These are phyloP conservation scores for Puccinia novopanici DNA, from an alignment of 1,284 basidiomycete genomes.

Conservation along the genomic window DNA sequence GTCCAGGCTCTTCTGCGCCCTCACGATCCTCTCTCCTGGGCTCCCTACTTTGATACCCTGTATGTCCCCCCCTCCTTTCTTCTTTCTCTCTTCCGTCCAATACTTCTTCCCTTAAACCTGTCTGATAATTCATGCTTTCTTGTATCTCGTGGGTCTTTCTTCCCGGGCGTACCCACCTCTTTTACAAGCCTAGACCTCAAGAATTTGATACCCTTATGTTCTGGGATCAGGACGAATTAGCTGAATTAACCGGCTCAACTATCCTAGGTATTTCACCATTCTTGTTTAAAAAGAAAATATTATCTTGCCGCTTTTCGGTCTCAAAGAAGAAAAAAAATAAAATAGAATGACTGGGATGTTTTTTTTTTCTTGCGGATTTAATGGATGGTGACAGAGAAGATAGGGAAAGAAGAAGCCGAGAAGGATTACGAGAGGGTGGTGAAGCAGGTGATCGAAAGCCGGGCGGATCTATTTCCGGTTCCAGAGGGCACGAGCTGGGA, in stretches of 20 bases:
- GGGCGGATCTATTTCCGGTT: conserved; percentile 71
- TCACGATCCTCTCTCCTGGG: conserved; percentile 1
- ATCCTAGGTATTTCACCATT: conserved; percentile 68
- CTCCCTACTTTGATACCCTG: conserved; percentile 40
- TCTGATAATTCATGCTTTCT: no score
- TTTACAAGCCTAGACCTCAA: conserved; percentile 63
- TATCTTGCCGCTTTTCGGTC: no score
- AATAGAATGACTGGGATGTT: background rate
- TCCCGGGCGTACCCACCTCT: background rate
- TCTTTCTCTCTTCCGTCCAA: background rate
- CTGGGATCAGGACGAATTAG: conserved; percentile 75
- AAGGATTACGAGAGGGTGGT: conserved; percentile 66
- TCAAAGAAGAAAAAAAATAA: conserved; percentile 7
- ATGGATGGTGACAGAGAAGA: conserved; percentile 66
- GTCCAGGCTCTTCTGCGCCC: background rate
- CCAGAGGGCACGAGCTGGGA: conserved; percentile 60
- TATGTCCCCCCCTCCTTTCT: conserved; percentile 6
- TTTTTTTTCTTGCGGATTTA: background rate
- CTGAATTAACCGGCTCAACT: conserved; percentile 78
- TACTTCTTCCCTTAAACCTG: no score
- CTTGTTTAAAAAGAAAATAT: background rate
- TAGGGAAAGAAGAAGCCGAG: conserved; percentile 82
- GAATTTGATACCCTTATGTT: conserved; percentile 92
- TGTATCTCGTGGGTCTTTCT: no score
- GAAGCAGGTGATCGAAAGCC: conserved; percentile 64